Evolutionary conservation across 2,329 filamentous ascomycete genomes (phyloP), one percentile per base, ranked within the genome.

Genomic region (Fusarium floridanum): DNA sequence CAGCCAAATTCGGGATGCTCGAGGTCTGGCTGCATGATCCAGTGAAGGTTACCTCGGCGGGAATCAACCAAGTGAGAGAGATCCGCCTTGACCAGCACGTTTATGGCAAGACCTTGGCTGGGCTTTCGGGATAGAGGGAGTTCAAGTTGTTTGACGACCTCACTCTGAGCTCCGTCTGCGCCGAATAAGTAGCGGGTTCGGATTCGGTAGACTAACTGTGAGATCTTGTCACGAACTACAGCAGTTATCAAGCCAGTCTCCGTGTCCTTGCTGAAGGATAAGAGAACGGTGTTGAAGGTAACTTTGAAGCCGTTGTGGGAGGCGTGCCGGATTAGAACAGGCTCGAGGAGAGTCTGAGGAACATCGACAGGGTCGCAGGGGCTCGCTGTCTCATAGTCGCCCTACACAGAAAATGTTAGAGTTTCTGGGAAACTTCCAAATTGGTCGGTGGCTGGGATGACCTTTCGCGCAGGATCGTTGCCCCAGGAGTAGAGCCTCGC

Each of bases 31-130:
- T 87, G 85, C 77, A 92, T 83, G 2, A 90, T 82, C 87, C 89
- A 91, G 77, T 92, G 90, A 20, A 92, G 82, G 75, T 91, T 91
- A 0, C 90, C 91, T 32, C 83, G 84, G 0, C 90, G 84, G 61
- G 85, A 80, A 63, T 86, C 78, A 36, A 90, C 83, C 12, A 87
- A 78, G 68, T 88, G 84, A 5, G 82, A 80, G 32, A 91, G 80
- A 75, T 91, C 88, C 0, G 84, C 85, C 48, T 85, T 79, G 59
- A 85, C 78, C 6, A 85, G 70, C 3, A 86, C 79, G 62, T 87
- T 87, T 61, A 83, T 71, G 2, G 85, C 85, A 6, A 82, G 43
- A 1, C 84, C 84, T 27, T 81, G 77, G 0, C 82, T 66, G 80
- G 83, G 77, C 84, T 88, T 55, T 84, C 78, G 1, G 82, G 86